These are phyloP conservation scores for Durio zibethinus DNA, from an alignment of 345 rosid genomes.

Conservation along the genomic window DNA sequence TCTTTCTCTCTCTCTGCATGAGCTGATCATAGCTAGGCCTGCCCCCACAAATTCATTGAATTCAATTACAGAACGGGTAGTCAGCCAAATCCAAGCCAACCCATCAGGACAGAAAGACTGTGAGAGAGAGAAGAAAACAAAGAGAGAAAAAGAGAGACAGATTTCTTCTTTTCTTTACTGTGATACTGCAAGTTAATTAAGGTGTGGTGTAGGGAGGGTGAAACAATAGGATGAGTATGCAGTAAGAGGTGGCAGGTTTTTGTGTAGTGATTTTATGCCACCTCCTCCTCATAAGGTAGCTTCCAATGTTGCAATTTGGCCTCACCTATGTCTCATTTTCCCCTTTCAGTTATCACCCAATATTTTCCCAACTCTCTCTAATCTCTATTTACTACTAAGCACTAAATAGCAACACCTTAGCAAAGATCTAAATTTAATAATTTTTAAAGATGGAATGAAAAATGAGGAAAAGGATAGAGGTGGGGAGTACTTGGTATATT, in stretches of 20 bases:
- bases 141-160: neutral
- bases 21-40: neutral
- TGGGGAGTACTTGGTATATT: constrained; percentile 14
- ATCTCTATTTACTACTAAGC: too few species aligned
- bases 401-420: too few species aligned
- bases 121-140: neutral
- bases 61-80: neutral
- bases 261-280: neutral
- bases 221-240: constrained; percentile 15
- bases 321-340: neutral
- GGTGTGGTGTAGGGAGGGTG: neutral
- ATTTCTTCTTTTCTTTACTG: constrained; percentile 1
- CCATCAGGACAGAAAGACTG: neutral
- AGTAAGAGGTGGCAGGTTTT: neutral
- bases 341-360: neutral
- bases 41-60: neutral
- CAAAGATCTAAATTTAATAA: too few species aligned
- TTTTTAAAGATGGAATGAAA: too few species aligned
- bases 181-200: constrained; percentile 21
- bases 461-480: too few species aligned
- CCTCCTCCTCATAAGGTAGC: neutral
- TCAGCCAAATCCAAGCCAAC: constrained; percentile 1
- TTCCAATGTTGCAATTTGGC: neutral
- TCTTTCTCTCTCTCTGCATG: constrained; percentile 6
- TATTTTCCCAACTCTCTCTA: neutral